A percentile compares a stretch with the other conserved stretches of the same genome.
Evolutionary conservation across 495 filamentous ascomycete genomes (phyloP).

Genomic region (Xylaria longipes): DNA sequence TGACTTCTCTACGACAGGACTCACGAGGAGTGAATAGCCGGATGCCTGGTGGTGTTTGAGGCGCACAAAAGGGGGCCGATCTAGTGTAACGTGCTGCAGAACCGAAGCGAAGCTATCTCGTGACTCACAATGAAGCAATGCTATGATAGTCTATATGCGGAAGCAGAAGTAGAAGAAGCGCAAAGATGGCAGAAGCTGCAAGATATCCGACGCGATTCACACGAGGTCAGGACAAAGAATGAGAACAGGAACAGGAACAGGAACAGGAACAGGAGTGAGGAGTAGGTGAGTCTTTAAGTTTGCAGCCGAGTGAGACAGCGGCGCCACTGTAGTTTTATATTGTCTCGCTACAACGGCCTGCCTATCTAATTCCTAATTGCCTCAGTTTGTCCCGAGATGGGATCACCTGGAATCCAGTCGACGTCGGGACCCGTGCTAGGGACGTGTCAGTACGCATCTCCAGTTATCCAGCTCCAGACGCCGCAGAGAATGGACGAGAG

Average conservation of each 20-base stretch:
- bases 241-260: too few relatives aligned
- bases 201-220: background rate
- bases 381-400: constrained; percentile 16
- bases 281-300: background rate
- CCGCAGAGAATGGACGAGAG: background rate
- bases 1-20: background rate
- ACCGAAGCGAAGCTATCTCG: background rate
- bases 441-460: background rate
- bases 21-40: constrained; percentile 13
- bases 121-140: constrained; percentile 9
- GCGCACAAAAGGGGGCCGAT: constrained; percentile 7
- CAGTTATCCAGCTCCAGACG: background rate
- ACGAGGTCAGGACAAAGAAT: background rate
- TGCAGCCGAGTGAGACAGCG: background rate
- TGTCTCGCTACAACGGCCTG: background rate
- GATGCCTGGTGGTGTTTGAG: background rate
- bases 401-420: constrained; percentile 1
- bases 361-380: background rate
- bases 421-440: constrained; percentile 4
- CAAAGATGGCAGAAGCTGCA: background rate
- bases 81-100: constrained; percentile 23
- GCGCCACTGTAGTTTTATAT: constrained; percentile 10
- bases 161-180: background rate
- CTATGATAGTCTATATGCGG: constrained; percentile 7
- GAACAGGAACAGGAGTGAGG: background rate